Evolutionary conservation across 305 asterid species (phyloP).

Genomic region (Fraxinus paxiana): DNA sequence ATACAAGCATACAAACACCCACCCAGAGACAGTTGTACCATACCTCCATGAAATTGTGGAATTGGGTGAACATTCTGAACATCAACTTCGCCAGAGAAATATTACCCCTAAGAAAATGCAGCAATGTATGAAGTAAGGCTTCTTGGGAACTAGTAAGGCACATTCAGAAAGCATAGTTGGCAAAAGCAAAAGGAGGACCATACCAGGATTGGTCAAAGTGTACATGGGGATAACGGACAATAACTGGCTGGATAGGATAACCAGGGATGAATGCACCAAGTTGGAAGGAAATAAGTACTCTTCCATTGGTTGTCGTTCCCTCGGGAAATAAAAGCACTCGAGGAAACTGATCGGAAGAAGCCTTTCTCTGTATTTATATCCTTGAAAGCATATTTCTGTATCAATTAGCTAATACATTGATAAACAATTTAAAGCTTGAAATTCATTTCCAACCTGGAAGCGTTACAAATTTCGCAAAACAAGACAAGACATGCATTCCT

Average conservation of each 20-base stretch:
- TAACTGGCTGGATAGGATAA: constrained; percentile 86
- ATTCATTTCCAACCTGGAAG: constrained; percentile 25
- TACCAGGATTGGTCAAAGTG: constrained; percentile 99
- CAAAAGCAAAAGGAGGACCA: constrained; percentile 19
- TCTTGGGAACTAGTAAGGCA: constrained; percentile 11
- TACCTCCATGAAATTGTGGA: constrained; percentile 99
- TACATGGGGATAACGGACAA: constrained; percentile 82
- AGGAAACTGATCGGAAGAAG: constrained; percentile 75
- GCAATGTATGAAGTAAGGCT: constrained; percentile 12
- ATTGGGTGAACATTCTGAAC: constrained; percentile 95
- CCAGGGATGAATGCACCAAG: constrained; percentile 98
- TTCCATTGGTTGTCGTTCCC: constrained; percentile 98
- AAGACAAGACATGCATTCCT: neutral
- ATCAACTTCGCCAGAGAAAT: constrained; percentile 62
- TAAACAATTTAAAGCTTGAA: constrained; percentile 32
- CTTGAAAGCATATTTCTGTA: constrained; percentile 85
- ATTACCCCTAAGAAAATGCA: constrained; percentile 62
- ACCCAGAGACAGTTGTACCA: neutral
- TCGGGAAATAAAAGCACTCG: constrained; percentile 97
- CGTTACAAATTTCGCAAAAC: neutral
- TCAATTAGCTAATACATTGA: constrained; percentile 82
- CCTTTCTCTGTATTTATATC: constrained; percentile 97
- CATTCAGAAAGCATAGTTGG: neutral
- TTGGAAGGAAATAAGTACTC: constrained; percentile 79
- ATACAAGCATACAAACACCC: neutral